Base-by-base conservation (phyloP, 2,329 filamentous ascomycete genomes). In the Fusarium hainanense region DNA sequence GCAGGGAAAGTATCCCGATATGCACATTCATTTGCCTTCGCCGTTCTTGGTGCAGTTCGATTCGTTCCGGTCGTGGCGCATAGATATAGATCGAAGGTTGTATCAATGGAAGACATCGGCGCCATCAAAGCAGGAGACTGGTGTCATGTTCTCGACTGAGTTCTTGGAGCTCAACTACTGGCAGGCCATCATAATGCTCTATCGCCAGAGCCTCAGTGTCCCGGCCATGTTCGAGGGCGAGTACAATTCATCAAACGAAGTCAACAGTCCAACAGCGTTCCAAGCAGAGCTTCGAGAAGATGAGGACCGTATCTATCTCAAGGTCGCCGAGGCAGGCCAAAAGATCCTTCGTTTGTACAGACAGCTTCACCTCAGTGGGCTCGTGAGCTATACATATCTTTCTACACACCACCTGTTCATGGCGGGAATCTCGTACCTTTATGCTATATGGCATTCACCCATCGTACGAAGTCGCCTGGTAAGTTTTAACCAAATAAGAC, bases 351-450 rank as follows among this genome's bases (percentile, higher is more conserved):
- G 94, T 65, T 86, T 98, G 37, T 98, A 98, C 79, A 87, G 95
- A 54, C 93, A 97, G 76, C 83, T 98, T 63, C 95, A 98, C 79
- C 86, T 94, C 12, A 89, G 93, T 60, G 92, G 93, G 54, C 86
- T 98, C 42, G 95, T 98, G 57, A 98, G 97, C 80, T 97, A 98
- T 78, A 98, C 95, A 0, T 98, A 97, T 79, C 83, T 98, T 56
- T 94, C 96, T 3, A 98, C 96, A 0, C 95, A 98, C 78, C 94
- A 98, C 80, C 85, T 98, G 9, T 98, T 98, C 82, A 98, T 97
- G 92, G 95, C 95, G 28, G 95, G 94, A 81, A 91, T 98, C 63
- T 97, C 95, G 25, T 98, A 98, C 79, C 85, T 98, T 4, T 98
- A 98, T 79, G 94, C 96, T 21, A 96, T 98, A 61, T 98, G 95